Percentiles rank a stretch among this genome's conserved stretches.
Evolutionary conservation across 202 grass and related monocot genomes (phyloP).

Genomic region (Setaria viridis): DNA sequence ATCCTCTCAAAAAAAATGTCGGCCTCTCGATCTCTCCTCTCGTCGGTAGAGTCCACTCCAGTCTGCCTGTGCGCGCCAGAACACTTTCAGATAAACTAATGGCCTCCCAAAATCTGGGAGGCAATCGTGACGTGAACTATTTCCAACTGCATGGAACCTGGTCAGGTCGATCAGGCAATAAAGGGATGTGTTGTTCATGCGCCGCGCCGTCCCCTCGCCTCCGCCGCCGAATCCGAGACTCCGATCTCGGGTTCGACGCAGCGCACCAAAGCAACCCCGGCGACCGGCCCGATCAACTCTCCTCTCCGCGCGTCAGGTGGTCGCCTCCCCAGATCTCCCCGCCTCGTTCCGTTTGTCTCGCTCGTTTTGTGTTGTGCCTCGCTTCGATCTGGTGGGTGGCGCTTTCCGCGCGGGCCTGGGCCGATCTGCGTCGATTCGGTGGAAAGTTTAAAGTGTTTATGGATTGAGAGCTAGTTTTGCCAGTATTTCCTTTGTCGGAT

Average conservation of each 20-base stretch:
- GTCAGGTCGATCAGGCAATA: too few relatives aligned
- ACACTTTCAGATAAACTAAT: too few relatives aligned
- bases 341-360: background rate
- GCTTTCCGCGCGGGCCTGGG: background rate
- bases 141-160: too few relatives aligned
- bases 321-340: constrained; percentile 12
- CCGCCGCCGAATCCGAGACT: constrained; percentile 59
- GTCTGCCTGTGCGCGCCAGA: too few relatives aligned
- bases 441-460: background rate
- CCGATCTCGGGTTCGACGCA: constrained; percentile 58
- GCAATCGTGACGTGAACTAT: too few relatives aligned
- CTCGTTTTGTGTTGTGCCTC: background rate
- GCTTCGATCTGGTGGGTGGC: constrained; percentile 23
- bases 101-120: too few relatives aligned
- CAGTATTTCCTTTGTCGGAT: background rate
- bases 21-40: too few relatives aligned
- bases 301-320: constrained; percentile 54
- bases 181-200: background rate
- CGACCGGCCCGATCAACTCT: constrained; percentile 14
- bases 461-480: background rate
- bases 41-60: too few relatives aligned
- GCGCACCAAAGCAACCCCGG: constrained; percentile 11
- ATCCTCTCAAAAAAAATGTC: too few relatives aligned
- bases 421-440: constrained; percentile 25
- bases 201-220: constrained; percentile 33